Evolutionary conservation across 805 yeast genomes (phyloP), one percentile per base, ranked within the genome.

Genomic region (Starmerella riodocensis): DNA sequence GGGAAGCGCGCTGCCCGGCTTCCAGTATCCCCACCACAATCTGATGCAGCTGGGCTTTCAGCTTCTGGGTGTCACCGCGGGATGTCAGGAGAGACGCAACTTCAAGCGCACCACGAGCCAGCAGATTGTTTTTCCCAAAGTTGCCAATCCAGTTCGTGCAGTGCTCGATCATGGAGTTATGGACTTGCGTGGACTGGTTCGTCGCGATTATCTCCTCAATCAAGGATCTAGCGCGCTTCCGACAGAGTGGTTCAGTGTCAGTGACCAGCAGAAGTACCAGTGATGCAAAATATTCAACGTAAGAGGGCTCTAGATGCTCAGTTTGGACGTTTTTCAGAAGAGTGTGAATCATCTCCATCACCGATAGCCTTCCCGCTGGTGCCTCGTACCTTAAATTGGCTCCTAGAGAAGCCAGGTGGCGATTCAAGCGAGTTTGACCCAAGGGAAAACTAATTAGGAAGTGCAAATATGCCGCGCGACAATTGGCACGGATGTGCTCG

Each of bases 401-500:
- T 7, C 86, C 80, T 58, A 91, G 65, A 54, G 78, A 76, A 47
- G 77, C 74, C 60, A 88, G 77, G 48, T 83, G 93, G 50, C 78
- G 81, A 47, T 81, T 91, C 34, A 91, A 57, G 47, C 83, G 71
- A 4, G 88, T 85, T 51, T 76, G 70, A 24, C 97, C 85, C 62
- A 88, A 96, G 51, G 94, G 97, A 54, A 82, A 91, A 51, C 85
- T 94, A 79, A 84, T 79, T 53, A 91, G 61, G 51, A 91, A 91
- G 51, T 77, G 85, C 57, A 74, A 79, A 55, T 75, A 91, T 2
- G 80, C 74, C 47, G 82, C 72, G 59, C 97, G 71, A 7, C 96
- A 74, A 58, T 80, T 76, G 51, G 79, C 86, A 42, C 97, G 69
- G 38, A 84, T 81, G 53, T 78, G 84, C 36, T 72, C 72, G 3